These are phyloP conservation scores for Aspergillus fijiensis DNA, from an alignment of 2,329 filamentous ascomycete species.

Conservation along the genomic window DNA sequence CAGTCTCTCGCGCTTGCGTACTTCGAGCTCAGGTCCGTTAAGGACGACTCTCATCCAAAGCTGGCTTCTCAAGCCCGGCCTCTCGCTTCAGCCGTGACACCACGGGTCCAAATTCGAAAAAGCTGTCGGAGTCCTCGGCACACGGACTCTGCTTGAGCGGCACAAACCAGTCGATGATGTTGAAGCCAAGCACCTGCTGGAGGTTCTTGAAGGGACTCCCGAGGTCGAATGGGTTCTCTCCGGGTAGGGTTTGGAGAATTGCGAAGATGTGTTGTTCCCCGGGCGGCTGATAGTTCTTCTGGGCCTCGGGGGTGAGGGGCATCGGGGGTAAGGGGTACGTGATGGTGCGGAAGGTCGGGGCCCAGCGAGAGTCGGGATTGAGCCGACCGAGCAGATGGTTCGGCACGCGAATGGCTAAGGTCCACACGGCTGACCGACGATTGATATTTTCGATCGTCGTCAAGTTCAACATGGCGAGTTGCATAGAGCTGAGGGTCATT, in stretches of 20 bases:
- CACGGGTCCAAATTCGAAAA: conserved; percentile 66
- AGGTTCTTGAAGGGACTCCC: conserved; percentile 67
- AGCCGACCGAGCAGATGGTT: conserved; percentile 37
- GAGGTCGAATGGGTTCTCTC: conserved; percentile 84
- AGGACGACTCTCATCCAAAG: not conserved
- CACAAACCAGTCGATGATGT: conserved; percentile 73
- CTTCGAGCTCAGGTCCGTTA: not conserved
- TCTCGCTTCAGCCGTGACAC: conserved; percentile 57
- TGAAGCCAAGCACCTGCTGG: conserved; percentile 74
- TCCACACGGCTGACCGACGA: conserved; percentile 61
- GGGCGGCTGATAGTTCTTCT: conserved; percentile 16
- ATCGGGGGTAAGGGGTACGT: conserved; percentile 40
- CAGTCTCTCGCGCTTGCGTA: no score
- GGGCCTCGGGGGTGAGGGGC: conserved; percentile 17
- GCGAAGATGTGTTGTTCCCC: conserved; percentile 69
- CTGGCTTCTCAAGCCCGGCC: conserved; percentile 35
- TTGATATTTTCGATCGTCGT: conserved; percentile 82
- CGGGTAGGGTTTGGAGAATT: conserved; percentile 68
- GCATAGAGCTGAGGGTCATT: conserved; percentile 72
- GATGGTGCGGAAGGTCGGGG: conserved; percentile 40
- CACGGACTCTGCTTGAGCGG: conserved; percentile 76
- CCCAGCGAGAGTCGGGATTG: conserved; percentile 38
- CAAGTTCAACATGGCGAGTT: conserved; percentile 69
- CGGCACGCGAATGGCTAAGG: conserved; percentile 72
- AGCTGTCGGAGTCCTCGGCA: conserved; percentile 60